phyloP scores from a whole-genome alignment of 257 asterid species.

The Capsicum rhomboideum region DNA sequence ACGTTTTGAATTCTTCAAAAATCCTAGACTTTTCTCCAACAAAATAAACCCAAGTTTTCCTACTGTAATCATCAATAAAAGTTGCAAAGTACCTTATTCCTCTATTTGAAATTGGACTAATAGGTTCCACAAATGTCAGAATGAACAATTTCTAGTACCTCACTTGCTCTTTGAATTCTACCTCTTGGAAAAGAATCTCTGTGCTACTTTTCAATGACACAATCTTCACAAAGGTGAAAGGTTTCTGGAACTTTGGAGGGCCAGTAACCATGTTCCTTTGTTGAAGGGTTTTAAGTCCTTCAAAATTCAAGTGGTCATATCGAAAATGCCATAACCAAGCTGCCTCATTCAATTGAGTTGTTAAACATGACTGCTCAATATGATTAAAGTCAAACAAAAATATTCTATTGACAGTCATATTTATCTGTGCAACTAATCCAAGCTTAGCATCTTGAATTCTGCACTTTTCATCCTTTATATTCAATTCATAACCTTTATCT shows the following conservation, averaged over 20 bases:
- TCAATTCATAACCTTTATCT: background rate
- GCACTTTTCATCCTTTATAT: background rate
- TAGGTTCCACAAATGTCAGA: background rate
- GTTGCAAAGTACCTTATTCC: background rate
- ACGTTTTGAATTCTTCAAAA: background rate
- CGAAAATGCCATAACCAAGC: background rate
- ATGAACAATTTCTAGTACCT: background rate
- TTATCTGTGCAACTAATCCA: background rate
- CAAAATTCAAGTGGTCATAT: background rate
- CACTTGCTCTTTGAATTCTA: background rate
- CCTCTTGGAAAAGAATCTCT: background rate
- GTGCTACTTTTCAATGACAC: background rate
- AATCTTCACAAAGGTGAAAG: background rate
- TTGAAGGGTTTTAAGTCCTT: background rate
- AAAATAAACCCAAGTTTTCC: background rate
- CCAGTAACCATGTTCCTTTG: background rate
- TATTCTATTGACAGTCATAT: too few species aligned
- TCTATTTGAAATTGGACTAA: too few species aligned
- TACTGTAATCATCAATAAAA: background rate
- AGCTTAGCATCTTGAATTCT: background rate
- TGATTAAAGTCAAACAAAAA: too few species aligned
- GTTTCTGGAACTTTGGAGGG: background rate
- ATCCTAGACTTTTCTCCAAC: background rate
- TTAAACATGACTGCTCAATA: too few species aligned
- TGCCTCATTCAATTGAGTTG: too few species aligned